Base-by-base conservation (phyloP, 768 basidiomycete genomes). In the Pleurotus djamor region DNA sequence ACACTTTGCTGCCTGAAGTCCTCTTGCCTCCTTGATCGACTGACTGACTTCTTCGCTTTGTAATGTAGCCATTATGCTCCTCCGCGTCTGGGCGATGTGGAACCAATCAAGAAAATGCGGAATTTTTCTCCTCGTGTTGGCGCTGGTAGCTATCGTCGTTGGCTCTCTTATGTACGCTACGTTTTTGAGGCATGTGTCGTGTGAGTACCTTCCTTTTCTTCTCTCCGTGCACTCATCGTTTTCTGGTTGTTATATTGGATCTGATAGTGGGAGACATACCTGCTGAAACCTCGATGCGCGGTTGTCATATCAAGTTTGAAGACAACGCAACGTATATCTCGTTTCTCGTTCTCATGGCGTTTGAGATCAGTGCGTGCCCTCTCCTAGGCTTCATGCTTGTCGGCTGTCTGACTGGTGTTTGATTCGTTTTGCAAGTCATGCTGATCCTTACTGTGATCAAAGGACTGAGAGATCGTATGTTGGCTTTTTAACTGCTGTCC, bases 1-100 rank as follows among this genome's bases (percentile, higher is more conserved):
- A 14, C n/a, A 7, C 9, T n/a, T 47, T 17, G 45, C 45, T 16
- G 45, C 13, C 7, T 47, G 45, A 7, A 47, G 7, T 12, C n/a
- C 7, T 47, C 12, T 47, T 17, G 7, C n/a, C 17, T 72, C 54
- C 36, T 17, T 62, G 10, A 21, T 54, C 6, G 56, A 57, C 4
- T 4, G 37, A 33, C 13, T 4, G 8, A 9, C 36, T 9, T 14
- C 21, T n/a, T 37, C 52, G 17, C 21, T 57, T 36, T 67, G 21
- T 28, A 28, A 14, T 12, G 14, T 47, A 47, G 45, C 17, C 9
- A 47, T 47, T 12, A 47, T 47, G 45, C 45, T 47, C 45, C 13
- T 47, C 14, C 10, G 45, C 7, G 45, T 47, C 7, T 14, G 10
- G 10, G 45, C 45, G 16, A 47, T 47, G 45, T 47, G 45, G 45